Percentiles rank a stretch among this genome's conserved stretches.
These are phyloP conservation scores for Trichoderma atrobrunneum DNA, from an alignment of 2,329 filamentous ascomycete species.

Conservation along the genomic window DNA sequence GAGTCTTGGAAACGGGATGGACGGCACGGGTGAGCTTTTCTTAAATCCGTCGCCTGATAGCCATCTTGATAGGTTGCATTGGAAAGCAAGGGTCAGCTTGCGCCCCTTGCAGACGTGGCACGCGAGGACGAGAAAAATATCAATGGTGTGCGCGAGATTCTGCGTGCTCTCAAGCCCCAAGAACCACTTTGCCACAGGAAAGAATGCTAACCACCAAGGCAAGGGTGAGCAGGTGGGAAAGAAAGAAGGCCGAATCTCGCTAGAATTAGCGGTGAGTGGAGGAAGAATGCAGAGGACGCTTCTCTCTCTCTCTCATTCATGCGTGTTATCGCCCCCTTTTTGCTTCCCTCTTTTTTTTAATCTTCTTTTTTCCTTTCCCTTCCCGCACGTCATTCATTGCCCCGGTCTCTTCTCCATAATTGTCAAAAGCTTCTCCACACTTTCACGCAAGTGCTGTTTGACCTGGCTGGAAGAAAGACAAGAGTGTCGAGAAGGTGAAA, in stretches of 20 bases:
- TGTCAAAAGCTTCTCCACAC: neutral
- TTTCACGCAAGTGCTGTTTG: neutral
- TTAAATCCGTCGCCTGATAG: neutral
- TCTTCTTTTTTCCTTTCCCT: neutral
- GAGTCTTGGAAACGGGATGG: neutral
- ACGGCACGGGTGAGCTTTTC: neutral
- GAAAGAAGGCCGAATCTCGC: neutral
- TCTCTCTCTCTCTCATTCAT: constrained; percentile 4
- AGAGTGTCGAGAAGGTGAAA: constrained; percentile 13
- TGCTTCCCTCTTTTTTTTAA: neutral
- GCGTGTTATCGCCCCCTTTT: neutral
- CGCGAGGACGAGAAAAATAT: neutral
- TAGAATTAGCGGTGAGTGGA: constrained; percentile 16
- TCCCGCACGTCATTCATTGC: neutral
- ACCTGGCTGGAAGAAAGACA: neutral
- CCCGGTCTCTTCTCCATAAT: neutral
- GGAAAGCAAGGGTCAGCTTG: constrained; percentile 17
- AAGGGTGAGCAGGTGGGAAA: neutral
- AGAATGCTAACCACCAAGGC: neutral
- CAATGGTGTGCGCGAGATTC: neutral
- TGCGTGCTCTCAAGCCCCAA: neutral
- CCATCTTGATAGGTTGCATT: constrained; percentile 17
- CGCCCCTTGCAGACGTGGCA: constrained; percentile 13
- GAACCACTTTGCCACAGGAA: neutral
- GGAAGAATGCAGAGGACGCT: neutral